phyloP scores from a whole-genome alignment of 306 rosid genomes.

The Elaeagnus macrophylla region DNA sequence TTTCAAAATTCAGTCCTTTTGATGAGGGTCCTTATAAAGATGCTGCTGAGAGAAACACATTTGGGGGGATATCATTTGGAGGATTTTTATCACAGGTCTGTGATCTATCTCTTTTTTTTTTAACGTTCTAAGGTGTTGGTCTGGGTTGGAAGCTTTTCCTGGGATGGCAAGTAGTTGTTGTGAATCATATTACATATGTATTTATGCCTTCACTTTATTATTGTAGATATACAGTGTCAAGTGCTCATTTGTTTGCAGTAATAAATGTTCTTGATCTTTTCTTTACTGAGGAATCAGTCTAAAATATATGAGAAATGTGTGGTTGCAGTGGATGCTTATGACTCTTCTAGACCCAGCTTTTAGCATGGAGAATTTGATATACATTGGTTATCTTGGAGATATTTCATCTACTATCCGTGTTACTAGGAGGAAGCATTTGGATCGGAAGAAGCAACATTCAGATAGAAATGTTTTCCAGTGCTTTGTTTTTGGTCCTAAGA shows the following conservation, averaged over 20 bases:
- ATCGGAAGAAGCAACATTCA: slow-evolving; percentile 78
- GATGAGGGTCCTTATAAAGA: slow-evolving; percentile 58
- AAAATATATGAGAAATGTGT: slow-evolving; percentile 9
- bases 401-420: slow-evolving; percentile 64
- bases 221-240: no score
- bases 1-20: slow-evolving; percentile 62
- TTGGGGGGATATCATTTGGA: slow-evolving; percentile 76
- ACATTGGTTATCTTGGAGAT: slow-evolving; percentile 76
- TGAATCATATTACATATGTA: not conserved
- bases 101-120: not conserved
- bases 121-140: no score
- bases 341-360: slow-evolving; percentile 70
- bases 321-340: slow-evolving; percentile 90
- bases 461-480: slow-evolving; percentile 86
- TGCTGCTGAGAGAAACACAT: slow-evolving; percentile 65
- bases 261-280: not conserved
- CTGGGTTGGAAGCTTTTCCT: no score
- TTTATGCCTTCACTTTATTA: not conserved
- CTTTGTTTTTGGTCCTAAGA: slow-evolving; percentile 90
- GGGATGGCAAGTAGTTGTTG: not conserved
- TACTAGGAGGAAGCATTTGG: slow-evolving; percentile 71
- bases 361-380: slow-evolving; percentile 82
- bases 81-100: slow-evolving; percentile 61
- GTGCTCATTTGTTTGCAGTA: not conserved
- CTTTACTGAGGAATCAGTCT: not conserved